Conservation (phyloP, 148 eudicot genomes). For the Euryodendron excelsum region DNA sequence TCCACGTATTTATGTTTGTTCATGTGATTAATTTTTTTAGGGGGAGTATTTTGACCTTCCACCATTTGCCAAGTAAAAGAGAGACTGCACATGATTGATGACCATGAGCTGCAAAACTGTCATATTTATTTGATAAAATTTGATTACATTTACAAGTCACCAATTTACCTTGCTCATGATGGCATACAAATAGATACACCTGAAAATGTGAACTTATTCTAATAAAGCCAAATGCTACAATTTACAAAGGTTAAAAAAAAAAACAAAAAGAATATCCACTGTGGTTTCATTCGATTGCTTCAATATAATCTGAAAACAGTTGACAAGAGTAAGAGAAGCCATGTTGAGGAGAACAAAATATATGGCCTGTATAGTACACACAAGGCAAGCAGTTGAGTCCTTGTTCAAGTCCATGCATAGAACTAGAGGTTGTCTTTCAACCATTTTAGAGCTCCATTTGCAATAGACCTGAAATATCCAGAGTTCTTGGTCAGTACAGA, state of each 20-base stretch:
- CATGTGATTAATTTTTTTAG: too few species aligned
- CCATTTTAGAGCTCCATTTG: conserved; percentile 86
- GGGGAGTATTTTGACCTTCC: too few species aligned
- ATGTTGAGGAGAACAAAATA: conserved; percentile 11
- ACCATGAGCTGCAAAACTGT: conserved; percentile 2
- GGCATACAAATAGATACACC: conserved; percentile 9
- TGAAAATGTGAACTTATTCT: background rate
- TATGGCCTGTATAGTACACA: background rate
- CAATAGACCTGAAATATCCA: conserved; percentile 63
- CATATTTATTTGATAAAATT: background rate
- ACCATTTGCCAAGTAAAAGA: background rate
- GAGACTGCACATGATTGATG: background rate
- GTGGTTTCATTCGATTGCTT: background rate
- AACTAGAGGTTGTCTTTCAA: conserved; percentile 65
- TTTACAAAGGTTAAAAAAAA: background rate
- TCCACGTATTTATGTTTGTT: background rate
- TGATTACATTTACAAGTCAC: background rate
- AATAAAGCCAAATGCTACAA: background rate
- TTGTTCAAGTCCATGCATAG: conserved; percentile 2
- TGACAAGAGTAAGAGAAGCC: background rate
- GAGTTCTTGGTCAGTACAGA: background rate
- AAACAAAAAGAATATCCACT: conserved; percentile 9
- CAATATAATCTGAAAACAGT: background rate
- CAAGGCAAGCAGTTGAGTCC: background rate
- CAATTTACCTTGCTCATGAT: background rate